These are phyloP conservation scores for Grosmannia penicillata DNA, from an alignment of 2,329 filamentous ascomycete genomes.

Conservation along the genomic window DNA sequence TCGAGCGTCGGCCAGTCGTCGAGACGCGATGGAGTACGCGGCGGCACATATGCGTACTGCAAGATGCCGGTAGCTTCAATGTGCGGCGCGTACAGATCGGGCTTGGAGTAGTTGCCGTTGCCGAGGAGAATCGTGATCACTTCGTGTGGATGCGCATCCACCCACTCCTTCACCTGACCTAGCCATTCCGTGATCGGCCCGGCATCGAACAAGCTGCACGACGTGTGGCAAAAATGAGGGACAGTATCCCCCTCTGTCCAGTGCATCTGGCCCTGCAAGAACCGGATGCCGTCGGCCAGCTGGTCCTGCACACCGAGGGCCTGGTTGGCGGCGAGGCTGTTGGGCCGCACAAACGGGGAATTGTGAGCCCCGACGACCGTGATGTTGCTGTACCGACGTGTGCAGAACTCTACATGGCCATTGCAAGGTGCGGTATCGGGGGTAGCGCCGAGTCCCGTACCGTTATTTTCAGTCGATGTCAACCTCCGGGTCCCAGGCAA, in stretches of 20 bases:
- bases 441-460: no score
- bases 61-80: slow-evolving; percentile 59
- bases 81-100: slow-evolving; percentile 48
- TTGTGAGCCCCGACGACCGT: slow-evolving; percentile 69
- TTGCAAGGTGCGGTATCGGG: no score
- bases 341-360: slow-evolving; percentile 56
- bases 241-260: slow-evolving; percentile 23
- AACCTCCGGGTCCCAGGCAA: no score
- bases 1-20: slow-evolving; percentile 74
- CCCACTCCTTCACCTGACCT: slow-evolving; percentile 53
- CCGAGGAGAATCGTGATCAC: slow-evolving; percentile 77
- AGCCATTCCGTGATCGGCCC: slow-evolving; percentile 68
- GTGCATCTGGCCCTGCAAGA: slow-evolving; percentile 50
- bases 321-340: slow-evolving; percentile 67
- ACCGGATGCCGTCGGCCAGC: slow-evolving; percentile 60
- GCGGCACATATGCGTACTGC: slow-evolving; percentile 59
- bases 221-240: slow-evolving; percentile 72
- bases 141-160: slow-evolving; percentile 65
- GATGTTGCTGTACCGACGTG: slow-evolving; percentile 65
- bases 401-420: slow-evolving; percentile 62
- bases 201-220: slow-evolving; percentile 66
- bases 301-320: slow-evolving; percentile 51
- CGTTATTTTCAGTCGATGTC: not conserved
- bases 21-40: slow-evolving; percentile 53
- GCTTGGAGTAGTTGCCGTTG: slow-evolving; percentile 60